phyloP scores from a whole-genome alignment of 192 early-diverging fungal species.

The Linnemannia schmuckeri region DNA sequence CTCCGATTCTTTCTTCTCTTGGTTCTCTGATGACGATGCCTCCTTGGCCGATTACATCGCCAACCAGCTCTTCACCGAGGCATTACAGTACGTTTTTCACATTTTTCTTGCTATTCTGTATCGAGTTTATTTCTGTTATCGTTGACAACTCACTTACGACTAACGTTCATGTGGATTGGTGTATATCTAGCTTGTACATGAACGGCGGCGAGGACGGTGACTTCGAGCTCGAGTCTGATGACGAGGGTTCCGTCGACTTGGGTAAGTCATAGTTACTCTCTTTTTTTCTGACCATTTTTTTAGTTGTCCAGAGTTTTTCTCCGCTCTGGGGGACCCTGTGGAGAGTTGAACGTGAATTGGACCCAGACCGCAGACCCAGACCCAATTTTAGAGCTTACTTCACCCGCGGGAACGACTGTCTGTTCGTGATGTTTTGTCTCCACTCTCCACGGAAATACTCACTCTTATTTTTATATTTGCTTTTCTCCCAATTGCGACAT shows the following conservation, averaged over 20 bases:
- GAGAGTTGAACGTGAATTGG: neutral
- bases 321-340: slow-evolving; percentile 4
- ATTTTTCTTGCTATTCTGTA: neutral
- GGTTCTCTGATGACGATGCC: slow-evolving; percentile 37
- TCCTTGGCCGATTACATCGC: slow-evolving; percentile 30
- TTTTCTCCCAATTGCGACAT: neutral
- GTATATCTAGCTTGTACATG: neutral
- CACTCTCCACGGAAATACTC: no score
- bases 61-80: slow-evolving; percentile 39
- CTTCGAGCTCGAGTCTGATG: slow-evolving; percentile 36
- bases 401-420: neutral
- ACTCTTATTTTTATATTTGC: neutral
- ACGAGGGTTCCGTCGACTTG: slow-evolving; percentile 35
- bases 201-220: slow-evolving; percentile 22
- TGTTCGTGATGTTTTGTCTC: neutral
- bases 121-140: neutral
- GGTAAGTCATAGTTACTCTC: slow-evolving; percentile 23
- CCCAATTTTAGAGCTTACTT: neutral
- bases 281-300: neutral
- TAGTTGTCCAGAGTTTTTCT: neutral
- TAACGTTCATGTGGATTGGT: neutral
- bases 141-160: neutral
- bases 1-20: slow-evolving; percentile 49
- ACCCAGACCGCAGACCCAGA: neutral
- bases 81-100: slow-evolving; percentile 33